Percentiles rank a stretch among this genome's conserved stretches.
phyloP scores from a whole-genome alignment of 2,329 filamentous ascomycete species.

The Podosphaera fusca region DNA sequence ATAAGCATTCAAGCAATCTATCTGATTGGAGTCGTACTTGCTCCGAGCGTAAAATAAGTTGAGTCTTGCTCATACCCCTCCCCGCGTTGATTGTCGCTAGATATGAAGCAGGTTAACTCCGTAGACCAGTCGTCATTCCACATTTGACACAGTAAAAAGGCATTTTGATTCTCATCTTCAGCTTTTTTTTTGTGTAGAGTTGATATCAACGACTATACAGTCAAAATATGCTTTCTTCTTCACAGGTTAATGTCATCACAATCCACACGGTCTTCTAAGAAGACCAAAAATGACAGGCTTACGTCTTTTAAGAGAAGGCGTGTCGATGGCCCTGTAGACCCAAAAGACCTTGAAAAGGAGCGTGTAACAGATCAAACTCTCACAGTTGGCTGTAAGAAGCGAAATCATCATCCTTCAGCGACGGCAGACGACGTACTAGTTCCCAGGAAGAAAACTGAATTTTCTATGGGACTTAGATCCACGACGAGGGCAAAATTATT shows the following conservation, averaged over 20 bases:
- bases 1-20: too few species aligned
- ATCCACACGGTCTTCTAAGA: background rate
- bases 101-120: background rate
- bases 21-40: too few species aligned
- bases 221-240: background rate
- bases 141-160: background rate
- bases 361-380: background rate
- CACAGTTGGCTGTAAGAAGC: background rate
- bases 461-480: background rate
- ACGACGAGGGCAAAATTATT: background rate
- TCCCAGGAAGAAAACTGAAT: background rate
- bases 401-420: background rate
- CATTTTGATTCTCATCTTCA: background rate
- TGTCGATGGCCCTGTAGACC: background rate
- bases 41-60: too few species aligned
- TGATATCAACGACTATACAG: background rate
- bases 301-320: background rate
- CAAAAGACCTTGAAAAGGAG: background rate
- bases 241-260: background rate
- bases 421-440: background rate
- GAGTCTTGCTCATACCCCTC: too few species aligned
- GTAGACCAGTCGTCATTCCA: background rate
- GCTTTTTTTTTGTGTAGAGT: background rate
- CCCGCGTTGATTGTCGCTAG: background rate
- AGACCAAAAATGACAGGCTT: background rate